Evolutionary conservation across 2,329 filamentous ascomycete genomes (phyloP).

Genomic region (Pseudocercospora musae): DNA sequence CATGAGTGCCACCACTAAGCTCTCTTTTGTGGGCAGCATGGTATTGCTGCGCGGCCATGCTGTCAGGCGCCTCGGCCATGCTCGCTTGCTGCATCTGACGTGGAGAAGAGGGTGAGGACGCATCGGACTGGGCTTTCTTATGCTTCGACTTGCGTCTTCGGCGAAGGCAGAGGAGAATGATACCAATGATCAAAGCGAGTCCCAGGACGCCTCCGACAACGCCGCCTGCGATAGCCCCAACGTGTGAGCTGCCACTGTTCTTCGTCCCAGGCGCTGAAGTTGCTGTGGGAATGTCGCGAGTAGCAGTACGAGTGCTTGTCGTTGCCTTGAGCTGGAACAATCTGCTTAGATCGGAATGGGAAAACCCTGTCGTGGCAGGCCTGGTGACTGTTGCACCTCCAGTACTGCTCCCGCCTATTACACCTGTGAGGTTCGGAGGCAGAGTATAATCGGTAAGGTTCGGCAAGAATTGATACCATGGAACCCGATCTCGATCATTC

Average conservation of each 20-base stretch:
- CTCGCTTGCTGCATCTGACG: background rate
- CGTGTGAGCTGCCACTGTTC: constrained; percentile 21
- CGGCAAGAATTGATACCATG: constrained; percentile 49
- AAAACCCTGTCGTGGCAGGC: constrained; percentile 50
- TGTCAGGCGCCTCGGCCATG: background rate
- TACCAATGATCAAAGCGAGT: constrained; percentile 26
- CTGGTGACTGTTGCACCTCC: constrained; percentile 55
- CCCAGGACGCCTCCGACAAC: constrained; percentile 39
- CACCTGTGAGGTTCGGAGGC: constrained; percentile 45
- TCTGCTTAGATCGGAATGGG: constrained; percentile 50
- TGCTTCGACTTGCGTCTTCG: constrained; percentile 37
- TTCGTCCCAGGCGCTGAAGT: constrained; percentile 23
- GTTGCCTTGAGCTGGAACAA: constrained; percentile 54
- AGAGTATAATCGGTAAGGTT: constrained; percentile 50
- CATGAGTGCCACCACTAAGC: background rate
- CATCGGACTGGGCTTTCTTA: background rate
- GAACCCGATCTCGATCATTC: constrained; percentile 42
- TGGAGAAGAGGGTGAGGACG: too few species aligned
- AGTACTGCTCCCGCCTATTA: constrained; percentile 50
- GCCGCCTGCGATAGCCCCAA: constrained; percentile 41
- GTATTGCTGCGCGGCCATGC: background rate
- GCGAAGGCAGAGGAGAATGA: constrained; percentile 35
- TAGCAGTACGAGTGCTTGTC: constrained; percentile 49
- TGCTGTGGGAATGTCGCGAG: constrained; percentile 40
- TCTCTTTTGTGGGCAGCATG: background rate